Evolutionary conservation across 345 rosid species (phyloP), one percentile per base, ranked within the genome.

Genomic region (Raphanus sativus): DNA sequence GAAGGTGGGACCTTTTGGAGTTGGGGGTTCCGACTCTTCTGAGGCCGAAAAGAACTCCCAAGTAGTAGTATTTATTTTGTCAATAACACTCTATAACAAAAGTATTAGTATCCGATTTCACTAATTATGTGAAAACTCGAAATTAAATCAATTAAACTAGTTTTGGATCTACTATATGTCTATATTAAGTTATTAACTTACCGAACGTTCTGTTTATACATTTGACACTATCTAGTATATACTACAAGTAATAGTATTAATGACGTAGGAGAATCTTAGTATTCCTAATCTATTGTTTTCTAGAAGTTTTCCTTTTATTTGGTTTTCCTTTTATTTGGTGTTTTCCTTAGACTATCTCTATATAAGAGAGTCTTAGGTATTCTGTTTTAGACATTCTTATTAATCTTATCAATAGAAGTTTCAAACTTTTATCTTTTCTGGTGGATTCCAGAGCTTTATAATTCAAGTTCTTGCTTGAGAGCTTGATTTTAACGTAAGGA

Each of bases 31-130:
- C 30, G 30, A 28, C 36, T 33, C 36, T 33, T 33, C 36, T 33
- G 76, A 56, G 73, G 72, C 62, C 68, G 12, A 55, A 64, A 70
- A n/a, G 1, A 69, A 45, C 67, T 45, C 73, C 15, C 10, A 34
- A 32, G 1, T 61, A 45, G 16, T 48, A 3, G 24, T 32, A 3
- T 68, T 68, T 69, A 6, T 68, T 13, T 29, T 26, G 38, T 48
- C 38, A 15, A 11, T 3, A 4, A 2, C 26, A 26, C 29, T 55
- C 58, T 24, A 0, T 54, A 25, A 15, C 40, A 26, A 54, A 65
- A 54, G 58, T 74, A 55, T 8, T 13, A 32, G 13, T 56, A 26
- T 11, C 40, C 13, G 28, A 6, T 33, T 68, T 2, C 36, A 17
- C 33, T 48, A 2, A 52, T 32, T 52, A 30, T 9, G 13, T 3